Evolutionary conservation across 768 basidiomycete species (phyloP), one percentile per base, ranked within the genome.

Genomic region (Xerocomus potaroensis): DNA sequence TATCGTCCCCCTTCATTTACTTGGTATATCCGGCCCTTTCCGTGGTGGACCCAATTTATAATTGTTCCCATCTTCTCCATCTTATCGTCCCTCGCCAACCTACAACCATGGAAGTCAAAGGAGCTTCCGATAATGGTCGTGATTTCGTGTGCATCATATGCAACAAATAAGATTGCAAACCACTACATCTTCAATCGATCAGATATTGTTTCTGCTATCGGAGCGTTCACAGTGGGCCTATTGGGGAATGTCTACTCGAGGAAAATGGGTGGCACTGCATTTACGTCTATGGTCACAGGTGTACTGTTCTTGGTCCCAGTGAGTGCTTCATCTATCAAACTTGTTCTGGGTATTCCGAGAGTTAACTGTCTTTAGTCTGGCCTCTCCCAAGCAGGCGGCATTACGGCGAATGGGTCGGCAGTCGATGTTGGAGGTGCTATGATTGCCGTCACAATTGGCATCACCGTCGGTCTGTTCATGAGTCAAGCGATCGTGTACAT

Each of bases 391-490:
- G 87, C 87, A 2, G 89, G 90, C 41, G 90, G 88, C 30, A 83
- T 92, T 54, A 82, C 85, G 5, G 85, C 85, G 3, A 83, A 84
- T 53, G 88, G 87, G 16, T 81, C 79, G 59, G 84, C 83, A 19
- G 88, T 91, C 51, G 88, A 90, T 54, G 87, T 91, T 43, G 86
- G 90, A 51, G 81, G 83, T 27, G 84, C 90, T 8, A 91, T 91
- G 86, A 87, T 89, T 50, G 79, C 84, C n/a, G 90, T 92, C 39
- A 86, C 88, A 1, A 89, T 92, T 47, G 91, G 91, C 23, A 91
- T 93, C 56, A 92, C 89, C 1, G 88, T 91, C 41, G 89, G 91
- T 15, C 65, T 93, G 35, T 92, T 91, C 70, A 88, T 87, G 77
- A 90, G 87, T 55, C 87, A 89, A 60, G 83, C 88, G 10, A 65